These are phyloP conservation scores for Monilinia laxa DNA, from an alignment of 2,329 filamentous ascomycete species.

Conservation along the genomic window DNA sequence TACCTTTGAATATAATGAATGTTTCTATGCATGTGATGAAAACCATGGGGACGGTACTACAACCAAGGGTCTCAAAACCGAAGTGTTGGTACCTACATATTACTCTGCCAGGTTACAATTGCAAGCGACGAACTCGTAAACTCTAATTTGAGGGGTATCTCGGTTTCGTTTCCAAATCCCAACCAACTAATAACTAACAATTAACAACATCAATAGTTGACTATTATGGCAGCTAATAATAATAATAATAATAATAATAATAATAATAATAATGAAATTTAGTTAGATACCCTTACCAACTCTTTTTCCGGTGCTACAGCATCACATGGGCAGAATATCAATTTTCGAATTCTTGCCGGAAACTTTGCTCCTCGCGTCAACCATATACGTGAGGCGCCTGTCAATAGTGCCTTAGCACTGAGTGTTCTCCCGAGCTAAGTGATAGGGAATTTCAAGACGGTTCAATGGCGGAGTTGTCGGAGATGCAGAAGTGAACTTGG, in stretches of 20 bases:
- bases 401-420: not conserved
- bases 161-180: not conserved
- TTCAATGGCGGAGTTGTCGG: not conserved
- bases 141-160: not conserved
- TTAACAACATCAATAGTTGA: not conserved
- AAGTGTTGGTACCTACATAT: not conserved
- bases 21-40: not conserved
- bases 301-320: not conserved
- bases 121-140: not conserved
- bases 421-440: not conserved
- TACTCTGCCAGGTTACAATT: not conserved
- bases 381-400: too few relatives aligned
- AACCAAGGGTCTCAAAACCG: not conserved
- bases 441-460: not conserved
- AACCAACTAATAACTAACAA: not conserved
- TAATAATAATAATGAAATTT: not conserved
- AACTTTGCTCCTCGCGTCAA: not conserved
- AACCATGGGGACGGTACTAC: not conserved
- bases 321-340: not conserved
- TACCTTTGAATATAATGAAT: not conserved
- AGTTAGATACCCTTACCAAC: too few relatives aligned
- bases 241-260: too few relatives aligned
- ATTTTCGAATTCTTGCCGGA: not conserved
- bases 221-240: not conserved
- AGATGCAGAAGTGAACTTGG: not conserved